These are phyloP conservation scores for Yarrowia sp. DNA, from an alignment of 805 yeast genomes.

Conservation along the genomic window DNA sequence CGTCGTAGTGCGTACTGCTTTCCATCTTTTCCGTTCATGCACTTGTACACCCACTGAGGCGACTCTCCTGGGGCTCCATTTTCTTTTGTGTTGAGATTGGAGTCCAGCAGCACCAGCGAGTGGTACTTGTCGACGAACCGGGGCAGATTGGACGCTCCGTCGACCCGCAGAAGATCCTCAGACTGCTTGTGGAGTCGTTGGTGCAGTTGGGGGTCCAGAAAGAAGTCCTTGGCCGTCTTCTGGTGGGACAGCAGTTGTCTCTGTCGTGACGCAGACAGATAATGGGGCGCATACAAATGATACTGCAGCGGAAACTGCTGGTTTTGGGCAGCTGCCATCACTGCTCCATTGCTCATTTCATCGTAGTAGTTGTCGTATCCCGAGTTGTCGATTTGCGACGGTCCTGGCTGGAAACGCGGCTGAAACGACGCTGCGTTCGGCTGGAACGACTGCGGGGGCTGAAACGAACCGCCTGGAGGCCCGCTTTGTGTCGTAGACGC, in stretches of 20 bases:
- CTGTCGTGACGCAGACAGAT: conserved; percentile 40
- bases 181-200: conserved; percentile 5
- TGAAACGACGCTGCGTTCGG: not conserved
- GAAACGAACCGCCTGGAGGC: not conserved
- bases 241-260: conserved; percentile 66
- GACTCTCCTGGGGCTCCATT: not conserved
- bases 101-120: conserved; percentile 13
- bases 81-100: conserved; percentile 14
- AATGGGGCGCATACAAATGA: conserved; percentile 23
- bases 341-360: conserved; percentile 16
- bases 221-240: conserved; percentile 63
- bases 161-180: conserved; percentile 1
- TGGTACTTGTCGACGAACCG: conserved; percentile 20
- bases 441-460: not conserved
- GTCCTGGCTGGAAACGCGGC: not conserved
- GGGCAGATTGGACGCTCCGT: not conserved
- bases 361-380: conserved; percentile 15
- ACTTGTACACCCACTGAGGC: conserved; percentile 55
- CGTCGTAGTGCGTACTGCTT: conserved; percentile 71
- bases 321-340: conserved; percentile 22
- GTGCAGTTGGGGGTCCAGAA: conserved; percentile 42
- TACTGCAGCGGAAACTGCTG: conserved; percentile 20
- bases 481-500: not conserved
- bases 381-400: not conserved
- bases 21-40: conserved; percentile 75